Evolutionary conservation across 2,329 filamentous ascomycete species (phyloP).

Genomic region (Alternaria sp.): DNA sequence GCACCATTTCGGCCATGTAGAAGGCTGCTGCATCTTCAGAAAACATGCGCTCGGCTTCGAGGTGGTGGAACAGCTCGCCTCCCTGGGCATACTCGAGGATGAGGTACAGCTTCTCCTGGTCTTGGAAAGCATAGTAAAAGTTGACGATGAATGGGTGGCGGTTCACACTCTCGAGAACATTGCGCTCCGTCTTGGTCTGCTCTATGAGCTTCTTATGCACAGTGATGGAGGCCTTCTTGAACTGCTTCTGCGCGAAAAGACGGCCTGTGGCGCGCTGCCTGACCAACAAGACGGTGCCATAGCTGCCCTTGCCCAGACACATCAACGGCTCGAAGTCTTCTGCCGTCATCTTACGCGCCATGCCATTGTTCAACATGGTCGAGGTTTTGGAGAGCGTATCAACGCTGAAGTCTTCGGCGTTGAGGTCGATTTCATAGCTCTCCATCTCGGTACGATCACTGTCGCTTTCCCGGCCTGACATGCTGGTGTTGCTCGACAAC

Average conservation of each 20-base stretch:
- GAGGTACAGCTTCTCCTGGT: conserved; percentile 95
- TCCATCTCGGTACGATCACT: conserved; percentile 76
- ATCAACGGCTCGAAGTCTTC: conserved; percentile 89
- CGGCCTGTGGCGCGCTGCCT: conserved; percentile 87
- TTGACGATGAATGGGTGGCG: conserved; percentile 98
- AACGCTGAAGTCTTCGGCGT: conserved; percentile 84
- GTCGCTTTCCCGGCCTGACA: conserved; percentile 66
- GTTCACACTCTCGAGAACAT: conserved; percentile 94
- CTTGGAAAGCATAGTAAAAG: conserved; percentile 97
- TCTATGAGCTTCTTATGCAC: conserved; percentile 96
- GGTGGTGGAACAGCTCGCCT: conserved; percentile 94
- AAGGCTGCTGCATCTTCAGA: conserved; percentile 87
- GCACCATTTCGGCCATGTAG: conserved; percentile 98
- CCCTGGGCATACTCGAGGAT: conserved; percentile 98
- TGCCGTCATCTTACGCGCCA: conserved; percentile 84
- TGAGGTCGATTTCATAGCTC: conserved; percentile 83
- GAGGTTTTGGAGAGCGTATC: conserved; percentile 56
- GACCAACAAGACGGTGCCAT: conserved; percentile 92
- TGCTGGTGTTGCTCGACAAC: conserved; percentile 65
- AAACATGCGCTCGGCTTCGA: conserved; percentile 95
- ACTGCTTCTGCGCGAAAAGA: conserved; percentile 97
- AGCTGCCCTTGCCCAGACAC: conserved; percentile 95
- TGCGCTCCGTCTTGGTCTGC: conserved; percentile 96
- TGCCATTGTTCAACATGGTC: conserved; percentile 54
- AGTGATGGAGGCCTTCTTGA: conserved; percentile 94